These are phyloP conservation scores for Cladophialophora exuberans DNA, from an alignment of 2,329 filamentous ascomycete genomes.

Conservation along the genomic window DNA sequence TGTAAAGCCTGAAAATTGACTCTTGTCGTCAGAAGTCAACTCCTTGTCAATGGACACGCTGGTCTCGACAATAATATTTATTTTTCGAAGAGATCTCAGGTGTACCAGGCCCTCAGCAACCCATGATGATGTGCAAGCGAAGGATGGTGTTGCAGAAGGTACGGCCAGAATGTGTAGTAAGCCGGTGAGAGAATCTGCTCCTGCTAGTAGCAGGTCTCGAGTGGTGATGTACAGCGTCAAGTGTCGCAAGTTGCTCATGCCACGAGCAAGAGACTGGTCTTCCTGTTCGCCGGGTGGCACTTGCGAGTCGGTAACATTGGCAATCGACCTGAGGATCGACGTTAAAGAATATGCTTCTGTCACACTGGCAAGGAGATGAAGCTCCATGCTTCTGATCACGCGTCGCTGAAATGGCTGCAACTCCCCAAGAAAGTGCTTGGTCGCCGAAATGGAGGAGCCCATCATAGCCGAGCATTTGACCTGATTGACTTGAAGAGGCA, in stretches of 20 bases:
- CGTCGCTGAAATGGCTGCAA: constrained; percentile 3
- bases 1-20: background rate
- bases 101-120: constrained; percentile 13
- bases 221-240: constrained; percentile 13
- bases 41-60: constrained; percentile 8
- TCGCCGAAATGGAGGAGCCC: constrained; percentile 12
- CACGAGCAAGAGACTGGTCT: background rate
- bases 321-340: constrained; percentile 10
- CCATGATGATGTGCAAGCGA: constrained; percentile 10
- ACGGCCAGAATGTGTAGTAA: constrained; percentile 12
- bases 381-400: constrained; percentile 7
- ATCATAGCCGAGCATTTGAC: constrained; percentile 4
- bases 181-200: constrained; percentile 15
- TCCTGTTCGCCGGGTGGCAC: background rate
- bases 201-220: constrained; percentile 13
- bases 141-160: background rate
- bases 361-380: constrained; percentile 13
- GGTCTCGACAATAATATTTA: constrained; percentile 12
- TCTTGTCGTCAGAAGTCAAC: background rate
- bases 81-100: constrained; percentile 12
- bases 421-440: constrained; percentile 9
- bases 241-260: background rate
- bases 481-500: constrained; percentile 17
- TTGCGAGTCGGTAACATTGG: background rate
- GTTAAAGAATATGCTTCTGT: constrained; percentile 12